A percentile compares a stretch with the other conserved stretches of the same genome.
These are phyloP conservation scores for Russula abietina DNA, from an alignment of 768 basidiomycete genomes.

Conservation along the genomic window DNA sequence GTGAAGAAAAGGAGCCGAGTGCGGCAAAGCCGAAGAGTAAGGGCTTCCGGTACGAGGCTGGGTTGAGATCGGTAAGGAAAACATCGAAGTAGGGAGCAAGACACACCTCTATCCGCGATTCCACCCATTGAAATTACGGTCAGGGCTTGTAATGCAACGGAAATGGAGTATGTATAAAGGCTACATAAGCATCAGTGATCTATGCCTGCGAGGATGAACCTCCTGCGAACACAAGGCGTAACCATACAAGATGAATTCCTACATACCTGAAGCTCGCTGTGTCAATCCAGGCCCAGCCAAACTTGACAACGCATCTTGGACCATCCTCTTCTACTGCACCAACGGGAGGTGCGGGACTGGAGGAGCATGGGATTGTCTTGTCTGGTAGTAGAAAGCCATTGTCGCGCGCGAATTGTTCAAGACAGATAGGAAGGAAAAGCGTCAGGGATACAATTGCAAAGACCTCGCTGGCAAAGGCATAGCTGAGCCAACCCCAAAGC, in stretches of 20 bases:
- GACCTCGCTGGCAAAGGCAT: slow-evolving; percentile 81
- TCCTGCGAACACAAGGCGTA: background rate
- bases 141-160: slow-evolving; percentile 86
- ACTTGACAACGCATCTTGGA: slow-evolving; percentile 67
- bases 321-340: slow-evolving; percentile 31
- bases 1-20: slow-evolving; percentile 61
- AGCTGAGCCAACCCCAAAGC: slow-evolving; percentile 74
- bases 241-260: background rate
- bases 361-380: slow-evolving; percentile 50
- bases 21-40: slow-evolving; percentile 72
- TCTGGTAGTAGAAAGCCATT: slow-evolving; percentile 77
- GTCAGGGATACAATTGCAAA: slow-evolving; percentile 79
- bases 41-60: slow-evolving; percentile 66
- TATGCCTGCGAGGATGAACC: background rate
- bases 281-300: slow-evolving; percentile 84
- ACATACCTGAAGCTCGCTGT: slow-evolving; percentile 85
- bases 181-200: slow-evolving; percentile 36
- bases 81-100: background rate
- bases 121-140: slow-evolving; percentile 92
- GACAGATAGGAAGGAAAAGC: slow-evolving; percentile 74
- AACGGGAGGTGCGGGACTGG: slow-evolving; percentile 9
- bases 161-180: slow-evolving; percentile 81
- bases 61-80: slow-evolving; percentile 11
- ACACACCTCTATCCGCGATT: slow-evolving; percentile 84
- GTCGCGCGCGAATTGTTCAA: slow-evolving; percentile 85